Evolutionary conservation across 352 stramenopile species (phyloP).

Genomic region (Phytopythium vexans): DNA sequence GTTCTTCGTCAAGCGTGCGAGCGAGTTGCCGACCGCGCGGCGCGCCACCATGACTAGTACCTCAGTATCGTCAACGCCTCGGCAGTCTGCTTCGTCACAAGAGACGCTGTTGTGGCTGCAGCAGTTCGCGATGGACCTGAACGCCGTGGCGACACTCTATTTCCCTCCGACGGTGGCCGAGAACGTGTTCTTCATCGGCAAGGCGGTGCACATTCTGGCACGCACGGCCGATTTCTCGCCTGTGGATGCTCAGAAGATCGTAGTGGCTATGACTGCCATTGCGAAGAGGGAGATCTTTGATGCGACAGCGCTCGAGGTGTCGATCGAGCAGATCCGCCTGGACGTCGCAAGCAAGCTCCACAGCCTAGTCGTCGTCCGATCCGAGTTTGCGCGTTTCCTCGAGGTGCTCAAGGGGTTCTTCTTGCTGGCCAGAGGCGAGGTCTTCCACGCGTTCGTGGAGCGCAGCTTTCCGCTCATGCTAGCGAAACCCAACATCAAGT

Average conservation of each 20-base stretch:
- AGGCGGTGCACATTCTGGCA: constrained; percentile 56
- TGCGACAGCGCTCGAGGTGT: constrained; percentile 39
- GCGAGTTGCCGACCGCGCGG: too few species aligned
- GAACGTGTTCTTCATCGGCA: constrained; percentile 68
- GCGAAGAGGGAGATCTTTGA: constrained; percentile 41
- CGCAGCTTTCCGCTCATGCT: constrained; percentile 55
- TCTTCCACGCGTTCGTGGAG: constrained; percentile 77
- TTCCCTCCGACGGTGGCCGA: constrained; percentile 56
- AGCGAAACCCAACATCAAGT: constrained; percentile 38
- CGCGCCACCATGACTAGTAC: too few species aligned
- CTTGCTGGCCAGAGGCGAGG: constrained; percentile 55
- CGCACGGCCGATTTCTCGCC: constrained; percentile 43
- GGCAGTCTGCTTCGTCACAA: background rate
- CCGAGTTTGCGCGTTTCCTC: constrained; percentile 57
- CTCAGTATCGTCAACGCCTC: background rate
- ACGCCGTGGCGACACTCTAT: constrained; percentile 58
- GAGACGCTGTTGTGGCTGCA: constrained; percentile 33
- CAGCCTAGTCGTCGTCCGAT: constrained; percentile 62
- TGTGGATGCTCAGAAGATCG: constrained; percentile 45
- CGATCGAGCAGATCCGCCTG: constrained; percentile 52
- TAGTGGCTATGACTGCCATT: constrained; percentile 31
- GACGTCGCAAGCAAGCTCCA: constrained; percentile 56
- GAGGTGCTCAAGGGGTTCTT: constrained; percentile 66
- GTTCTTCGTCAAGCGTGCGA: constrained; percentile 63
- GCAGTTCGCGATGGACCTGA: constrained; percentile 49